These are phyloP conservation scores for Botrytis fragariae DNA, from an alignment of 2,329 filamentous ascomycete species.

Conservation along the genomic window DNA sequence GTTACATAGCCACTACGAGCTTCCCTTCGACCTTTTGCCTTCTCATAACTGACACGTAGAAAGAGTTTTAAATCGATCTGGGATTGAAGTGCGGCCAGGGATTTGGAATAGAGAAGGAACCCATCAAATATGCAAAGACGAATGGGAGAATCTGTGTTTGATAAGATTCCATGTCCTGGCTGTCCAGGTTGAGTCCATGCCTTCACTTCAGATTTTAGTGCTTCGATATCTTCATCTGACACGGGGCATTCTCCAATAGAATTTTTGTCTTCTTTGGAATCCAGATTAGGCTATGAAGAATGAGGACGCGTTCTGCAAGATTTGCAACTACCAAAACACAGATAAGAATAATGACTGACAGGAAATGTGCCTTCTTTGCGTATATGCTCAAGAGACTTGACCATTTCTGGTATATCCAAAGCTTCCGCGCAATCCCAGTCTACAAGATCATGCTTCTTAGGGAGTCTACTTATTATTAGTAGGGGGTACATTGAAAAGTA, in stretches of 20 bases:
- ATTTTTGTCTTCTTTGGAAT: conserved; percentile 63
- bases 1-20: conserved; percentile 76
- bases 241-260: conserved; percentile 56
- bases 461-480: conserved; percentile 45
- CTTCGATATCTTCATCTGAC: conserved; percentile 46
- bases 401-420: conserved; percentile 68
- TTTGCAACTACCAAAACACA: conserved; percentile 30
- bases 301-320: conserved; percentile 31
- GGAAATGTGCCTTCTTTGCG: conserved; percentile 63
- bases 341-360: conserved; percentile 44
- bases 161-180: conserved; percentile 44
- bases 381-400: conserved; percentile 67
- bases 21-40: conserved; percentile 63
- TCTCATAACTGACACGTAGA: conserved; percentile 64
- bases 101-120: conserved; percentile 74
- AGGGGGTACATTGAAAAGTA: background rate
- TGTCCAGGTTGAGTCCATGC: conserved; percentile 47
- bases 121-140: conserved; percentile 77
- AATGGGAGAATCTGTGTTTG: conserved; percentile 18
- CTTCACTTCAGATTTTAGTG: conserved; percentile 48
- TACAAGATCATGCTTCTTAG: conserved; percentile 58
- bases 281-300: conserved; percentile 45
- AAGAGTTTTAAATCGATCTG: conserved; percentile 76
- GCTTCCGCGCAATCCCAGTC: conserved; percentile 92
- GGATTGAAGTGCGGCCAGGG: conserved; percentile 50